phyloP scores from a whole-genome alignment of 257 asterid genomes.

The Capsicum baccatum region DNA sequence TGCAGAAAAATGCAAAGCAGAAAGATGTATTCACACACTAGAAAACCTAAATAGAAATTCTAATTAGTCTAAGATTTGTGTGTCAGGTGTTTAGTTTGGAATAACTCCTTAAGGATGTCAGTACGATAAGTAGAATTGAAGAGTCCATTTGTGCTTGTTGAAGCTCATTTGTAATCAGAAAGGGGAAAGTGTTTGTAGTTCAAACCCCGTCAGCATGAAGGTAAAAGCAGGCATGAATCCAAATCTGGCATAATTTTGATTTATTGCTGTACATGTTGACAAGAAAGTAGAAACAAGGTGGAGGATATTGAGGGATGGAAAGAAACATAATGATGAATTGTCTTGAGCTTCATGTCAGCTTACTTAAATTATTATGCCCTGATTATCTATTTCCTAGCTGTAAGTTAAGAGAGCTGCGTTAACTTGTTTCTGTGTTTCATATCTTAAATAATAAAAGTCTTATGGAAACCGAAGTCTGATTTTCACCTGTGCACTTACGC shows the following conservation, averaged over 20 bases:
- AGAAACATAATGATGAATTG: slow-evolving; percentile 2
- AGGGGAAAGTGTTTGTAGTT: neutral
- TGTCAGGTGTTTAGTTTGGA: neutral
- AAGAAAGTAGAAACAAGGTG: neutral
- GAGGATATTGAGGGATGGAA: slow-evolving; percentile 1
- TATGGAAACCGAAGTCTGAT: slow-evolving; percentile 2
- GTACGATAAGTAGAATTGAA: neutral
- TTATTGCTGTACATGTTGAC: slow-evolving; percentile 18
- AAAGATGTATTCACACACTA: neutral
- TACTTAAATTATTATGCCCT: slow-evolving; percentile 21
- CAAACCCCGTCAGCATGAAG: slow-evolving; percentile 18
- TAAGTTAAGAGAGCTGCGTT: neutral
- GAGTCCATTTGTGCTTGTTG: neutral
- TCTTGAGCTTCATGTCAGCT: slow-evolving; percentile 24
- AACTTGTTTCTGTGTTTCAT: neutral
- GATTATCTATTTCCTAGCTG: neutral
- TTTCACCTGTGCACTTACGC: slow-evolving; percentile 35
- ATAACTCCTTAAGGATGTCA: slow-evolving; percentile 1
- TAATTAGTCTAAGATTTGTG: neutral
- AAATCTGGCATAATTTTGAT: neutral
- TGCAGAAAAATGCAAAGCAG: slow-evolving; percentile 14
- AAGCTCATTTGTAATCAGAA: slow-evolving; percentile 8
- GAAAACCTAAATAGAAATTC: neutral
- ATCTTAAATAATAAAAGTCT: neutral
- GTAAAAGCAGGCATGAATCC: slow-evolving; percentile 24